Evolutionary conservation across 306 rosid genomes (phyloP).

Genomic region (Vachellia collinsii): DNA sequence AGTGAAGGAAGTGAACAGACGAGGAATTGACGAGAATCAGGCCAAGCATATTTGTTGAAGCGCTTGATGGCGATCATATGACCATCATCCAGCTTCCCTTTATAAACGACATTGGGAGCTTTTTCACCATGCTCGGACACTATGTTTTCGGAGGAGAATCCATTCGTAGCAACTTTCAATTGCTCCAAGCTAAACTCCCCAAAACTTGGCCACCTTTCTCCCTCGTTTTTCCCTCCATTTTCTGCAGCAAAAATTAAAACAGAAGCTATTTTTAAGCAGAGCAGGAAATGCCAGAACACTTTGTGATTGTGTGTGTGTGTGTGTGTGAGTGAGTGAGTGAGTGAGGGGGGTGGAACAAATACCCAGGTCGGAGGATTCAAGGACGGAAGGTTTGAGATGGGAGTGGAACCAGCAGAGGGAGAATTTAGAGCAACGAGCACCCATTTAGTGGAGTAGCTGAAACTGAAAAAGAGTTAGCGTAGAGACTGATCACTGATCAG

Average conservation of each 20-base stretch:
- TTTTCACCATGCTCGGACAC: conserved; percentile 79
- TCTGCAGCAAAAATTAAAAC: conserved; percentile 45
- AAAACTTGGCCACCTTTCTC: conserved; percentile 54
- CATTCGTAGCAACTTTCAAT: conserved; percentile 60
- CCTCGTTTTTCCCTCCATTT: conserved; percentile 58
- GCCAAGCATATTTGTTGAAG: conserved; percentile 80
- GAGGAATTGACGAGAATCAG: conserved; percentile 73
- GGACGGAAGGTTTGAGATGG: conserved; percentile 66
- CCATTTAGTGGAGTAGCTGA: conserved; percentile 46
- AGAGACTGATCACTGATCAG: conserved; percentile 30
- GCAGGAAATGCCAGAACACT: not conserved
- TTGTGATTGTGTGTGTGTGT: too few species aligned
- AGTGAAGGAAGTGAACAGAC: conserved; percentile 43
- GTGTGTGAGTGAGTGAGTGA: not conserved
- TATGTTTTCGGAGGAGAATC: conserved; percentile 63
- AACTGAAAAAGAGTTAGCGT: not conserved
- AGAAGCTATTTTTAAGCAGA: not conserved
- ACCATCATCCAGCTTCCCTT: conserved; percentile 56
- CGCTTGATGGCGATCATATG: conserved; percentile 68
- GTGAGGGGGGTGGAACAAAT: not conserved
- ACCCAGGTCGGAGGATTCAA: conserved; percentile 71
- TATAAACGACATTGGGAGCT: conserved; percentile 75
- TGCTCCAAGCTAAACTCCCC: conserved; percentile 62
- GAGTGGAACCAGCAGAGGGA: conserved; percentile 72
- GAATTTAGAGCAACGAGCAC: conserved; percentile 78